Base-by-base conservation (phyloP, 441 rosid genomes). In the Pelargonium australe region DNA sequence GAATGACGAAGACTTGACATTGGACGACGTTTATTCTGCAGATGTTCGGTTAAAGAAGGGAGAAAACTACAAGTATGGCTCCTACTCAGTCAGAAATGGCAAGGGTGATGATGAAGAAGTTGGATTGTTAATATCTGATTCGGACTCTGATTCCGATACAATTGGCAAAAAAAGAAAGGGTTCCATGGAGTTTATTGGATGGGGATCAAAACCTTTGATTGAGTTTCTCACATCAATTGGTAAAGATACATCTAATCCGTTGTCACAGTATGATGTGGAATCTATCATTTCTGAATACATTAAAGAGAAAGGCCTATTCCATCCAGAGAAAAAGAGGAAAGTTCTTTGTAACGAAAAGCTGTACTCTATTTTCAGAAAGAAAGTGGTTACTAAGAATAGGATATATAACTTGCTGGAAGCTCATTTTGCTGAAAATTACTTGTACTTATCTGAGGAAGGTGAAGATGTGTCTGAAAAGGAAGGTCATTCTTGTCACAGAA, bases 1-100 rank as follows among this genome's bases (percentile, higher is more conserved):
- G 79, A 64, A 73, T 19, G 11, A 73, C 61, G 81, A 80, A 51
- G 70, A 65, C 13, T 80, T 80, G 74, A 73, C 17, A 11, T 57
- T 73, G 25, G 70, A 76, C 1, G 76, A 77, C 49, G 68, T 84
- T 19, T 16, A 13, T 68, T 31, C 16, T 7, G 85, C 82, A 7
- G 31, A 40, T 31, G 44, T 61, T 13, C 40, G 25, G 40, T 68
- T 76, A 23, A 69, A 65, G 66, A 67, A 65, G 51, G 64, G 64
- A 11, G 14, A 28, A 45, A 53, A 44, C 19, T n/a, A 13, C 4
- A 72, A 62, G 31, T 25, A 31, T 67, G 51, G 69, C 64, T 57
- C 20, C 7, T 16, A 43, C 40, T 44, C 63, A 10, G 55, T 63
- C 44, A 44, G 67, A 65, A 41, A n/a, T 64, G 28, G 13, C 23